phyloP scores from a whole-genome alignment of 2,329 filamentous ascomycete genomes.

The Arthrinium phaeospermum region DNA sequence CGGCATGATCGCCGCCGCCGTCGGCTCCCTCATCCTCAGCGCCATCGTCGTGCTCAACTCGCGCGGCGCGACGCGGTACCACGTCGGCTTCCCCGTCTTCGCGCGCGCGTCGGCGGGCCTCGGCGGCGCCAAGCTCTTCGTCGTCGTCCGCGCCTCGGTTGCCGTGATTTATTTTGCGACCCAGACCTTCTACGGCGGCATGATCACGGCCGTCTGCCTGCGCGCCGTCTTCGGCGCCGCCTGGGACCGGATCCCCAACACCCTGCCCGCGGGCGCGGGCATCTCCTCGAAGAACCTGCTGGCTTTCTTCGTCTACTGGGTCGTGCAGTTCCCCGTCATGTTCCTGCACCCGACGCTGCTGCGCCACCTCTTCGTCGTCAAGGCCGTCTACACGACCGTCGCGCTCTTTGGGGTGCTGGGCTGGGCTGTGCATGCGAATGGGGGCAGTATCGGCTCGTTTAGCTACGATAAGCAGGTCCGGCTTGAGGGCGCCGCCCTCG shows the following conservation, averaged over 20 bases:
- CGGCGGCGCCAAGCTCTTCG: conserved; percentile 45
- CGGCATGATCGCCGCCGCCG: conserved; percentile 38
- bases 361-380: conserved; percentile 51
- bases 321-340: conserved; percentile 53
- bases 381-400: conserved; percentile 50
- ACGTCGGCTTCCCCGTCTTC: conserved; percentile 44
- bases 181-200: conserved; percentile 41
- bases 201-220: conserved; percentile 41
- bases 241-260: conserved; percentile 51
- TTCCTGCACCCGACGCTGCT: conserved; percentile 56
- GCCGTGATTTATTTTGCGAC: conserved; percentile 46
- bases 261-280: conserved; percentile 50
- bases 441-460: conserved; percentile 36
- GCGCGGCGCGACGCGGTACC: conserved; percentile 40
- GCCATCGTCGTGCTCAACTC: conserved; percentile 42
- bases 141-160: conserved; percentile 41
- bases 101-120: conserved; percentile 41
- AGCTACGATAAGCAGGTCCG: conserved; percentile 22
- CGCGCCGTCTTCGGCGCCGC: conserved; percentile 44
- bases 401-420: conserved; percentile 45
- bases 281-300: conserved; percentile 57
- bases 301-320: conserved; percentile 61
- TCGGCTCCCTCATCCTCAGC: conserved; percentile 39
- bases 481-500: conserved; percentile 32
- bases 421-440: conserved; percentile 58